Evolutionary conservation across 164 flowering plant species (phyloP), one percentile per base, ranked within the genome.

Genomic region (Berberis vulgaris): DNA sequence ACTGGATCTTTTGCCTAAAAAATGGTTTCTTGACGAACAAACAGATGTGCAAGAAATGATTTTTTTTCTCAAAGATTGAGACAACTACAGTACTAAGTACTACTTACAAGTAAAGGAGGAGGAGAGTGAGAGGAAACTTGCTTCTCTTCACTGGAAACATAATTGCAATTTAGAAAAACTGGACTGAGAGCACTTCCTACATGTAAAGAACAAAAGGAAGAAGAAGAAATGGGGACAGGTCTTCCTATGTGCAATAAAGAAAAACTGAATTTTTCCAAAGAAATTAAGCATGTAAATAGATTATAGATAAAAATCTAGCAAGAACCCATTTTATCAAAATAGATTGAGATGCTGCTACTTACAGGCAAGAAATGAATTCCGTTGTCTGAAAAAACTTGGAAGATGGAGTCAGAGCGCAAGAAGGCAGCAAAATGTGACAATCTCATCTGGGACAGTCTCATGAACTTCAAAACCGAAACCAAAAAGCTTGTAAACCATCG

Each of bases 301-400:
- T 26, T 26, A 26, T 26, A 26, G 26, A 26, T 26, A 0, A 26
- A 26, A 26, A 26, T 26, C 26, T 26, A 26, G 26, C 26, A 26
- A 26, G 26, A 26, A 26, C 26, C 26, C 26, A 26, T 26, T 26
- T 26, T 26, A 26, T 26, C 26, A 26, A 26, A 26, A 26, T 26
- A 26, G 26, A 26, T 26, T 26, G 26, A 26, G 26, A 26, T 26
- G 26, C 26, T 26, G 41, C 6, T 1, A 61, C 81, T 58, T 67
- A 89, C 93, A 80, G 54, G 69, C 64, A 73, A 64, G 53, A 87
- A 83, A 49, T 43, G 87, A 49, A 89, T 66, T 45, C 96, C 95
- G 43, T 62, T 49, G 0, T 65, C 77, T 6, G 80, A 41, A 62
- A 73, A 86, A 57, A 67, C 81, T 45, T 53, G 42, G 1, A 45